A percentile compares a stretch with the other conserved stretches of the same genome.
Conservation (phyloP, 2,329 filamentous ascomycete genomes). For the Scedosporium minutisporum region DNA sequence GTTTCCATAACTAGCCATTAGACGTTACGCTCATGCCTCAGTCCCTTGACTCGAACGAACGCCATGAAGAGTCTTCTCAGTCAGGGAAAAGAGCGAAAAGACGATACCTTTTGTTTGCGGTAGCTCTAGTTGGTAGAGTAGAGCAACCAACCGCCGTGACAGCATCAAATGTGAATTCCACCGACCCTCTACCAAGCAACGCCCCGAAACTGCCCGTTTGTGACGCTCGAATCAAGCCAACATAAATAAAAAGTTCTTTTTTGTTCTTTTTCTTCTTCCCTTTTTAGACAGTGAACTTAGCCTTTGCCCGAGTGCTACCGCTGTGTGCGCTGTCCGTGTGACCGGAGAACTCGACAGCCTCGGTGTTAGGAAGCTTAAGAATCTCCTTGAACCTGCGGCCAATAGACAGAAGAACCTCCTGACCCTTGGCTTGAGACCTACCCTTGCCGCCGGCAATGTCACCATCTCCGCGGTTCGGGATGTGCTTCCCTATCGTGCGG, state of each 20-base stretch:
- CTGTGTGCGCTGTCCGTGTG: slow-evolving; percentile 90
- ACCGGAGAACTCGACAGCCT: slow-evolving; percentile 87
- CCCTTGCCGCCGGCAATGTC: slow-evolving; percentile 69
- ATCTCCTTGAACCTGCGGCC: slow-evolving; percentile 89
- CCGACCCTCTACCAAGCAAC: not conserved
- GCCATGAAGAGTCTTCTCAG: not conserved
- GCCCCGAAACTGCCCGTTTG: not conserved
- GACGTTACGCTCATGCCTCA: not conserved
- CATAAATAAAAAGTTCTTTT: not conserved
- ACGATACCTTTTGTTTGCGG: not conserved
- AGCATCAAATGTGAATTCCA: not conserved
- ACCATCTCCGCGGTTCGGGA: slow-evolving; percentile 64
- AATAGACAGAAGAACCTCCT: slow-evolving; percentile 74
- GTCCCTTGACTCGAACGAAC: not conserved
- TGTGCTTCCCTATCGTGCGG: slow-evolving; percentile 78
- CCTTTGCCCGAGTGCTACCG: slow-evolving; percentile 90
- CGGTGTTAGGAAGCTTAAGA: slow-evolving; percentile 64
- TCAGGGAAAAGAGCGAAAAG: not conserved
- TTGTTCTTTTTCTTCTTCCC: not conserved
- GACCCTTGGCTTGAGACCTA: slow-evolving; percentile 69
- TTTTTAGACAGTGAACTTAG: slow-evolving; percentile 74
- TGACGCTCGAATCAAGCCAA: not conserved
- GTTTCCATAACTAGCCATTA: slow-evolving; percentile 7
- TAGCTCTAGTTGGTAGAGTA: not conserved
- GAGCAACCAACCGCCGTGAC: not conserved